Percentiles rank a stretch among this genome's conserved stretches.
phyloP scores from a whole-genome alignment of 768 basidiomycete species.

The Saitozyma sp. region DNA sequence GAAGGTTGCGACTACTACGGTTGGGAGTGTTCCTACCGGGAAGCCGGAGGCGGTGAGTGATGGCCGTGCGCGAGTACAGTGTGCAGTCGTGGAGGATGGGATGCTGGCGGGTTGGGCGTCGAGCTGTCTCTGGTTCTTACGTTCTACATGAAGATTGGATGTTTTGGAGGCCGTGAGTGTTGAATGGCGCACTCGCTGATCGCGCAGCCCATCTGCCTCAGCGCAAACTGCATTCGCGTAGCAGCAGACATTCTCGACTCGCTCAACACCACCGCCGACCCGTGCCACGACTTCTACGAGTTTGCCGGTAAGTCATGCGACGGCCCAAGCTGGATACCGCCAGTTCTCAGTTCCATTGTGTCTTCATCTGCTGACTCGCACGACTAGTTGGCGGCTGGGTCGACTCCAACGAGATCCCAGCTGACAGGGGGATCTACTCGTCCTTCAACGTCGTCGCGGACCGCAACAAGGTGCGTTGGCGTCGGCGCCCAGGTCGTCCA shows the following conservation, averaged over 20 bases:
- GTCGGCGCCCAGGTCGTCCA: too few relatives aligned
- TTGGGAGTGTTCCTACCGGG: slow-evolving; percentile 55
- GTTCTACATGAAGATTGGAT: too few relatives aligned
- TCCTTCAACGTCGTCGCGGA: slow-evolving; percentile 71
- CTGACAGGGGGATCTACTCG: slow-evolving; percentile 73
- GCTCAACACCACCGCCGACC: slow-evolving; percentile 78
- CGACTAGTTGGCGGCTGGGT: slow-evolving; percentile 82
- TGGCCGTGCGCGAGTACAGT: not conserved
- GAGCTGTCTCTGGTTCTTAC: too few relatives aligned
- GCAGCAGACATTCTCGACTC: slow-evolving; percentile 78
- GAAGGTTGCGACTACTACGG: slow-evolving; percentile 50
- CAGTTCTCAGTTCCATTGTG: too few relatives aligned
- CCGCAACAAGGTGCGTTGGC: slow-evolving; percentile 59
- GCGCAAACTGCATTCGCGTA: slow-evolving; percentile 74
- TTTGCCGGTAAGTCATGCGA: slow-evolving; percentile 72
- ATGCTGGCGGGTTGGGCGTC: too few relatives aligned
- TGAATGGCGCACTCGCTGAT: too few relatives aligned
- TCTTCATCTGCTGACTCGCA: slow-evolving; percentile 6
- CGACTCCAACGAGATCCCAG: slow-evolving; percentile 75
- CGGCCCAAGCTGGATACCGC: not conserved
- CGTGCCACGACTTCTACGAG: slow-evolving; percentile 92
- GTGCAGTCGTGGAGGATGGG: not conserved
- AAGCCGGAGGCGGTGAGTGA: slow-evolving; percentile 34
- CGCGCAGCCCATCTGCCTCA: slow-evolving; percentile 67
- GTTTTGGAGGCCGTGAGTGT: too few relatives aligned